Base-by-base conservation (phyloP, 345 rosid species). In the Nephelium lappaceum region DNA sequence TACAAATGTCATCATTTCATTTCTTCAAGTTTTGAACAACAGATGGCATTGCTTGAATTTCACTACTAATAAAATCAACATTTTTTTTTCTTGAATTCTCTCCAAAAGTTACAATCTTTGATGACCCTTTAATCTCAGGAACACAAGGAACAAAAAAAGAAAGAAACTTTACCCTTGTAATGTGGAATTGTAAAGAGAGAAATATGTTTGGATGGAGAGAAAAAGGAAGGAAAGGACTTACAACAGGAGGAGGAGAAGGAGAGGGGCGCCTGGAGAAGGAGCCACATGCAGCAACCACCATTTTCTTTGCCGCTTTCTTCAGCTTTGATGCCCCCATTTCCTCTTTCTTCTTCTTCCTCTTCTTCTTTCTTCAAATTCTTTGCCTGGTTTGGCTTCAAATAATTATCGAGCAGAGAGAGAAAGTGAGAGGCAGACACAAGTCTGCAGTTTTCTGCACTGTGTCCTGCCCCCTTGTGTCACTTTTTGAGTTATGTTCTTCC, bases 221-320 rank as follows among this genome's bases (percentile, higher is more conserved):
- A 43, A 31, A 67, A 63, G 5, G 16, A 62, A 72, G 42, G 68
- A 41, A 60, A 43, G 12, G 53, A 71, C 87, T 84, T 87, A 87
- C 91, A 60, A 57, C 57, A 24, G 87, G 82, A 73, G 51, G 53
- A 47, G 53, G 86, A 79, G 89, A 38, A 62, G 88, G 74, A 68
- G 87, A 69, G 69, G 15, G 61, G 45, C 78, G 83, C 21, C 85
- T 79, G 75, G 92, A 89, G 89, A 90, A 89, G 80, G 93, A 89
- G 71, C 88, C 90, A 43, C 95, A 94, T 23, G 93, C 98, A 70
- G 93, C 94, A 10, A 86, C 82, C 77, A 86, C 90, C 85, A 92
- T 85, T 83, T 85, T 86, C 81, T 73, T 86, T 8, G 94, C 92
- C 27, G 89, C 97, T 72, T 79, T 91, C 79, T 83, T 91, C 39